Percentiles rank a stretch among this genome's conserved stretches.
Evolutionary conservation across 805 yeast species (phyloP).

Genomic region (Saccharomycopsis schoenii): DNA sequence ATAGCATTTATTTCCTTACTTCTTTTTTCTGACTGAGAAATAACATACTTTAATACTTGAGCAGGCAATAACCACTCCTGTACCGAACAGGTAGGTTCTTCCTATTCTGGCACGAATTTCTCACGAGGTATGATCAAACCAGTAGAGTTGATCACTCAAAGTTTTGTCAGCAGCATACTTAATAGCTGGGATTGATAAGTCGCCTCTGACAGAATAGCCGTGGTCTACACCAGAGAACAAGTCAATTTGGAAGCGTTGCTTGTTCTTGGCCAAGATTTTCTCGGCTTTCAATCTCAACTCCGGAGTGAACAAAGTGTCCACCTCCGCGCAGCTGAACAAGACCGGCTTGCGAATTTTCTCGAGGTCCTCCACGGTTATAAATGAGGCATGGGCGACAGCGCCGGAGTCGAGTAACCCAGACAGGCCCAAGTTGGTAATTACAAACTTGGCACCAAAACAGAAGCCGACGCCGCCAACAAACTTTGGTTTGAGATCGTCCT

Average conservation of each 20-base stretch:
- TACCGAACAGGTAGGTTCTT: too few relatives aligned
- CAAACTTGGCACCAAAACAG: constrained; percentile 78
- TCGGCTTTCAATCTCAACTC: constrained; percentile 59
- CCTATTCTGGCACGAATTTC: neutral
- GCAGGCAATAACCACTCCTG: too few relatives aligned
- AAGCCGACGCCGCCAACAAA: constrained; percentile 54
- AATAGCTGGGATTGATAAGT: constrained; percentile 40
- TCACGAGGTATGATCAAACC: neutral
- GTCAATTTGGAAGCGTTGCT: constrained; percentile 49
- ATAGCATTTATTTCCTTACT: too few relatives aligned
- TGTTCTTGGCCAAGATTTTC: constrained; percentile 42
- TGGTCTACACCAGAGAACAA: constrained; percentile 57
- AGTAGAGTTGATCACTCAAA: constrained; percentile 5
- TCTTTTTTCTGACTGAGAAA: too few relatives aligned
- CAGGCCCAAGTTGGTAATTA: constrained; percentile 29
- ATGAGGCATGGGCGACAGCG: constrained; percentile 81
- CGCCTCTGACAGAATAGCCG: constrained; percentile 79
- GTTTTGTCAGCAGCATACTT: constrained; percentile 38
- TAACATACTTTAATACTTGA: too few relatives aligned
- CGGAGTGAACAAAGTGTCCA: constrained; percentile 49
- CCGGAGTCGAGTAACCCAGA: constrained; percentile 41
- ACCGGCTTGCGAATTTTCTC: constrained; percentile 52
- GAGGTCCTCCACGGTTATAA: constrained; percentile 56
- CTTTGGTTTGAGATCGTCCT: constrained; percentile 32
- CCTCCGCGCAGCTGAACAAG: constrained; percentile 65